phyloP scores from a whole-genome alignment of 148 eudicot species.

The Fallopia convolvulus region DNA sequence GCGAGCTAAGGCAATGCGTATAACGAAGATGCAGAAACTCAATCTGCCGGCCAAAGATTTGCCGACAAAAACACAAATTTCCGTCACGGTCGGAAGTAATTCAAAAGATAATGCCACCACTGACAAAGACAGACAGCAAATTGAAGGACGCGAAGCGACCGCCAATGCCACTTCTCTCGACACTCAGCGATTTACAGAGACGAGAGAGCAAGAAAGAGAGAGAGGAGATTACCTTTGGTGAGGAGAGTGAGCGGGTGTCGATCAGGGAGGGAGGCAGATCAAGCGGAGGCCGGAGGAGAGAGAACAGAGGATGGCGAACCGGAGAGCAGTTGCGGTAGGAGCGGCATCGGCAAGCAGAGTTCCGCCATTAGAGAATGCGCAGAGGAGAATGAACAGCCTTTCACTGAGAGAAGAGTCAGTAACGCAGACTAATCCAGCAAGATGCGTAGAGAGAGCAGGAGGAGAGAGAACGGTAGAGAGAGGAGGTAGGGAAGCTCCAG shows the following conservation, averaged over 20 bases:
- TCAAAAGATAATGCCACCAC: not conserved
- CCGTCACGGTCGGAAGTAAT: not conserved
- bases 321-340: not conserved
- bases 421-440: not conserved
- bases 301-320: not conserved
- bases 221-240: not conserved
- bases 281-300: not conserved
- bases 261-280: not conserved
- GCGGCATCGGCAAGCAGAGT: not conserved
- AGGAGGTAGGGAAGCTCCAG: constrained; percentile 5
- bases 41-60: not conserved
- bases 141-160: not conserved
- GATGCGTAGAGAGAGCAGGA: not conserved
- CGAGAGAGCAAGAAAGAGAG: not conserved
- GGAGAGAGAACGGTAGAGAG: not conserved
- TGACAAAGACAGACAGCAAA: not conserved
- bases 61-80: not conserved
- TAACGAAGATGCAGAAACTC: not conserved
- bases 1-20: not conserved
- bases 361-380: not conserved
- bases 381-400: not conserved
- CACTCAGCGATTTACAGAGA: not conserved
- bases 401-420: not conserved
- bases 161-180: not conserved
- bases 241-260: not conserved